Percentiles rank a stretch among this genome's conserved stretches.
Conservation (phyloP, 164 flowering plant species). For the Echeveria elegans region DNA sequence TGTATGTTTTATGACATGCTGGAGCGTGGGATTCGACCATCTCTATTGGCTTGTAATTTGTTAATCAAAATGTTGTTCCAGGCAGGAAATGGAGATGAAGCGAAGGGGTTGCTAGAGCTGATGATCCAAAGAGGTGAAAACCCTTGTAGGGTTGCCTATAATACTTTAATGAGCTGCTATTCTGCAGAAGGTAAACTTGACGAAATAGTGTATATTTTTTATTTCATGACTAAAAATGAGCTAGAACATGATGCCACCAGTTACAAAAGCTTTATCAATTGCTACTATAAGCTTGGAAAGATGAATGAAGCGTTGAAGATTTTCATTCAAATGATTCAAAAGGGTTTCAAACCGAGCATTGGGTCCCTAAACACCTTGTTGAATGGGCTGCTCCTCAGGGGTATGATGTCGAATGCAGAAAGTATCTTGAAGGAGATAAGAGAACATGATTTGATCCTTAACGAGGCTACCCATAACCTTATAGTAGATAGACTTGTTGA, state of each 20-base stretch:
- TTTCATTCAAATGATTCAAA: slow-evolving; percentile 2
- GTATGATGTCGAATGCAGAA: not conserved
- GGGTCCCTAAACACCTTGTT: slow-evolving; percentile 1
- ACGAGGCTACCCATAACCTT: not conserved
- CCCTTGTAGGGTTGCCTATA: not conserved
- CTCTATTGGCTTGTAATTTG: not conserved
- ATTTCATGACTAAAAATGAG: not conserved
- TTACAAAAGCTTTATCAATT: slow-evolving; percentile 5
- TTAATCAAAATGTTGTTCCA: not conserved
- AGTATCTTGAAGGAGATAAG: not conserved
- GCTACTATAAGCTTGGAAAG: not conserved
- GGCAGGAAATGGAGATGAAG: slow-evolving; percentile 1
- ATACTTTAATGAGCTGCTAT: slow-evolving; percentile 6
- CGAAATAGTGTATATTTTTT: not conserved
- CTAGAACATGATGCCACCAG: not conserved
- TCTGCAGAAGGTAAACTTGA: slow-evolving; percentile 5
- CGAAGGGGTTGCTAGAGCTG: not conserved
- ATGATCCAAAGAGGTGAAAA: not conserved
- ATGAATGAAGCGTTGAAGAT: not conserved
- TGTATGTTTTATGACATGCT: not conserved
- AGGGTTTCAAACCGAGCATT: slow-evolving; percentile 3
- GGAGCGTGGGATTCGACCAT: slow-evolving; percentile 6
- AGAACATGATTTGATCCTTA: not conserved
- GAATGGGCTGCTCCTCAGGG: slow-evolving; percentile 4
- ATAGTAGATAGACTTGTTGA: slow-evolving; percentile 2